Conservation (phyloP, 2,329 filamentous ascomycete genomes). For the Aspergillus puulaauensis region DNA sequence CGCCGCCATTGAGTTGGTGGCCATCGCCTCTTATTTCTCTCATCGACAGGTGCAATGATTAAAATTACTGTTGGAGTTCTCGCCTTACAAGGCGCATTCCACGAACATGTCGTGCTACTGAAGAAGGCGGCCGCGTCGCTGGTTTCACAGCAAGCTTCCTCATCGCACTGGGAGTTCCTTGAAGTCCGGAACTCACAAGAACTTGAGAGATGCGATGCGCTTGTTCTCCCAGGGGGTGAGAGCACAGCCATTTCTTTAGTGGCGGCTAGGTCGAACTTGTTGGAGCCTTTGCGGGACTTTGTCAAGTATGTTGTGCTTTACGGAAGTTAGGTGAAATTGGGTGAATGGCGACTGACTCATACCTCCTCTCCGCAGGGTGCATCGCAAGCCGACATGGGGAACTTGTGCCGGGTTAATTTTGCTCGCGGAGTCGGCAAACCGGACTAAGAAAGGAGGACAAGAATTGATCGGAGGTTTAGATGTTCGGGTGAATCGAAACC, state of each 20-base stretch:
- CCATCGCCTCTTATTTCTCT: slow-evolving; percentile 1
- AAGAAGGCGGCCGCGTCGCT: slow-evolving; percentile 63
- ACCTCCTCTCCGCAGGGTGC: slow-evolving; percentile 52
- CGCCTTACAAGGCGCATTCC: slow-evolving; percentile 88
- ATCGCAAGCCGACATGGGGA: slow-evolving; percentile 85
- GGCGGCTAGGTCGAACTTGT: slow-evolving; percentile 73
- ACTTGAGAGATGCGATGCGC: slow-evolving; percentile 71
- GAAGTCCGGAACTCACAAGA: slow-evolving; percentile 77
- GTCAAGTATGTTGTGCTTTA: slow-evolving; percentile 68
- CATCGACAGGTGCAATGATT: slow-evolving; percentile 30
- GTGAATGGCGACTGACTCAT: slow-evolving; percentile 19
- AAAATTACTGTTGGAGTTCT: slow-evolving; percentile 60
- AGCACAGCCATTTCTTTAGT: slow-evolving; percentile 92
- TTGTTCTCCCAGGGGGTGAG: slow-evolving; percentile 91
- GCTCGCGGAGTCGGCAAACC: slow-evolving; percentile 81
- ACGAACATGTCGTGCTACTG: slow-evolving; percentile 80
- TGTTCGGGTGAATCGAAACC: slow-evolving; percentile 88
- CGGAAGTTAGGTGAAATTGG: neutral
- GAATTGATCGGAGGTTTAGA: slow-evolving; percentile 89
- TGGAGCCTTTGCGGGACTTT: slow-evolving; percentile 83
- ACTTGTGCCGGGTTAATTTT: slow-evolving; percentile 94
- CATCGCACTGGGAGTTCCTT: slow-evolving; percentile 59
- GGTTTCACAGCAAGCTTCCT: slow-evolving; percentile 16
- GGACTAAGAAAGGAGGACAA: slow-evolving; percentile 86
- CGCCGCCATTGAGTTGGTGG: slow-evolving; percentile 1